Base-by-base conservation (phyloP, 805 yeast genomes). In the Metschnikowia santaceciliae region DNA sequence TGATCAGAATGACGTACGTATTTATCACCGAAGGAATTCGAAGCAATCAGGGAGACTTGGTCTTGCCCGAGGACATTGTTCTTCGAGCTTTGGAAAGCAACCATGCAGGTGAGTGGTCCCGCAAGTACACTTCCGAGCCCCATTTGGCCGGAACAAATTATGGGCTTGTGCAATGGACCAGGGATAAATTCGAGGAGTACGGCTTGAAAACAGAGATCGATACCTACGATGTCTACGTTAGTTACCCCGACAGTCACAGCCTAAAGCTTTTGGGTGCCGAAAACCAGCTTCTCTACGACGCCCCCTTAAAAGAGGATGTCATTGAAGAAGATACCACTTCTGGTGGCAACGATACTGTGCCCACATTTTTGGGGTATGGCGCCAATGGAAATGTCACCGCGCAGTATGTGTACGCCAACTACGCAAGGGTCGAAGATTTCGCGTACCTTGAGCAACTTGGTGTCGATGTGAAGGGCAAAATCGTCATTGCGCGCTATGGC, bases 331-430 rank as follows among this genome's bases (percentile, higher is more conserved):
- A 76, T 54, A 56, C 65, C 20, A 69, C 78, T 14, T 62, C 77
- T 30, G 42, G 40, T 2, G 72, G 72, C 23, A 71, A 71, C 49
- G 71, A 72, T 52, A 65, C 75, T 32, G 69, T 67, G 39, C 91
- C 90, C 13, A 83, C 84, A 0, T 83, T 78, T 59, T 81, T 83
- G 64, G 83, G 82, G 0, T 86, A 84, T 58, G 82, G 87, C 0
- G 82, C 85, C 8, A 78, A 76, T 58, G 90, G 88, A 0, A 76
- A 80, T 48, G 81, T 81, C 11, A 75, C 79, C 3, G 78, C 81
- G 0, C 69, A 72, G 36, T 86, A 69, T 56, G 74, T 84, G 0
- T 84, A 72, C 62, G 86, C 75, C 6, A 84, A 84, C 58, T 83
- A 82, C 62, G 92, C 87, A 0, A 67, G 76, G 0, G 51, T 58